Evolutionary conservation across 139 green algal genomes (phyloP), one percentile per base, ranked within the genome.

Genomic region (Nannochloris sp.): DNA sequence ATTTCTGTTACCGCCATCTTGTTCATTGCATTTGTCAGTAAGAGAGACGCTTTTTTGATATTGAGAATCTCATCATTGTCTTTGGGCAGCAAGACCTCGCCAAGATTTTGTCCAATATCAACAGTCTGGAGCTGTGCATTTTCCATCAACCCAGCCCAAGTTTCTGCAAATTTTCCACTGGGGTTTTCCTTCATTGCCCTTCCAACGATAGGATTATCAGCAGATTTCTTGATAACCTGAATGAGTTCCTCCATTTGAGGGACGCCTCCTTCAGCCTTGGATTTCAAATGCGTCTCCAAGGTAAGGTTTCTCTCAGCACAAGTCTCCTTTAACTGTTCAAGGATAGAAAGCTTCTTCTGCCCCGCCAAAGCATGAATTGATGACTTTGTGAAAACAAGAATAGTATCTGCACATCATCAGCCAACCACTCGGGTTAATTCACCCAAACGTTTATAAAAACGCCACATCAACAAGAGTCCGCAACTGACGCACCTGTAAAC

Each of bases 11-110:
- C 82, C 16, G 90, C 78, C 57, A 80, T 91, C 48, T 82, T 75
- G 61, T 88, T 77, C 72, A 93, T 79, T 13, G 75, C 77, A 29
- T 76, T 76, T 46, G 67, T 79, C 2, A 74, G 79, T 50, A 95
- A 79, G 50, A 87, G 85, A 3, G 87, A 85, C 2, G 91, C 89
- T 66, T 97, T 96, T 69, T 89, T 92, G 5, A 90, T 67, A 30
- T 90, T 89, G 5, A 80, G 72, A 10, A 89, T 59, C 77, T 98
- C 91, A 0, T 69, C 70, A 0, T 81, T 65, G 58, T 96, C 91
- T 76, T 96, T 97, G 26, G 64, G 31, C 1, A 77, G 65, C 51
- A 97, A 65, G 51, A 95, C 59, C 31, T 84, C 65, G 1, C 75
- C 82, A 33, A 97, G 50, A 3, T 64, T 86, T 8, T 51, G 43